Base-by-base conservation (phyloP, 805 yeast species). In the Starmerella asiatica region DNA sequence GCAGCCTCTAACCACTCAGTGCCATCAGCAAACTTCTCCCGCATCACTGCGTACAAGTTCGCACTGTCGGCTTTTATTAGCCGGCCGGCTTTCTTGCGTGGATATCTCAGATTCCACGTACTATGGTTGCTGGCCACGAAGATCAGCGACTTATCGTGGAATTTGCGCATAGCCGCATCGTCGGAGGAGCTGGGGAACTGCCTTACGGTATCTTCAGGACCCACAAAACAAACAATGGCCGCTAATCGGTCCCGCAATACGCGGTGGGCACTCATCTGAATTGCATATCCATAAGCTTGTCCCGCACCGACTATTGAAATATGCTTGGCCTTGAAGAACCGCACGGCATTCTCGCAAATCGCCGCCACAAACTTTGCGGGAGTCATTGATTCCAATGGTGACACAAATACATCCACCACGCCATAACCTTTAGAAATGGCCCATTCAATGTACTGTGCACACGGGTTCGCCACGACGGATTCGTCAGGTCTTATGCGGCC, bases 101-200 rank as follows among this genome's bases (percentile, higher is more conserved):
- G 34, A 29, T 94, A 94, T 55, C 77, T 71, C 54, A 83, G 84
- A 38, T 75, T 78, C 96, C 96, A 88, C 48, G 91, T 79, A 5
- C 79, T 66, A 57, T 91, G 93, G 43, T 69, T 69, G 38, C 67
- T 62, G 37, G 83, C 69, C 3, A 95, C 74, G 59, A 85, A 86
- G 0, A 88, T 72, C 21, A 88, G 69, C 2, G 95, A 83, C 52
- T 82, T 79, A 47, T 76, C 75, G 62, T 75, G 85, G 59, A 76
- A 91, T 95, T 96, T 86, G 54, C 86, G 95, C 15, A 81, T 71
- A 62, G 86, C 70, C 7, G 79, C 73, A 58, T 91, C 97, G 57
- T 88, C 97, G 53, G 85, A 75, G 19, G 83, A 70, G 4, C 95
- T 86, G 4, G 83, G 83, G 33, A 88, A 68, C 2, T 93, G 76